Conservation (phyloP, 768 basidiomycete species). For the Fibroporia radiculosa region DNA sequence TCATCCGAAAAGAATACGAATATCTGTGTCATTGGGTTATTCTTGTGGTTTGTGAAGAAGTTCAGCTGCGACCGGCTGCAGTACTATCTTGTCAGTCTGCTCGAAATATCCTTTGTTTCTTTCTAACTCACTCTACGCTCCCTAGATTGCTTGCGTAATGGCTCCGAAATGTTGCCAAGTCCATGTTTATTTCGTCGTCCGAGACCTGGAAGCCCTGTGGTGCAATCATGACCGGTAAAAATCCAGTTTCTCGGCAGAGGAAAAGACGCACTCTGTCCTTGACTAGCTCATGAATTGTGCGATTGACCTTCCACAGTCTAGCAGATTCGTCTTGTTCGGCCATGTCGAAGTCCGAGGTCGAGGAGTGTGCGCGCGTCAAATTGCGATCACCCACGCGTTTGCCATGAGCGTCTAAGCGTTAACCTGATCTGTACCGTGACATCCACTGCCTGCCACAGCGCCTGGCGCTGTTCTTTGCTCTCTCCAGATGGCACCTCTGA, state of each 20-base stretch:
- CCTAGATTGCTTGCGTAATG: constrained; percentile 69
- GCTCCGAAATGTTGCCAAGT: constrained; percentile 68
- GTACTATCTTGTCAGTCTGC: constrained; percentile 1
- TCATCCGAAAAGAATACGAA: constrained; percentile 97
- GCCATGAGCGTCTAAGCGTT: constrained; percentile 4
- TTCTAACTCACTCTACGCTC: constrained; percentile 69
- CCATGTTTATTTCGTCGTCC: constrained; percentile 90
- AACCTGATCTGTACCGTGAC: too few relatives aligned
- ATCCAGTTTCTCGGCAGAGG: constrained; percentile 8
- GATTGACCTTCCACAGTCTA: constrained; percentile 90
- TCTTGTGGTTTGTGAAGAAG: constrained; percentile 76
- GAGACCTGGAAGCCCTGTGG: constrained; percentile 86
- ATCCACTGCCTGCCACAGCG: too few relatives aligned
- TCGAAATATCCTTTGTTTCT: not conserved
- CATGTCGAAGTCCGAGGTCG: constrained; percentile 33
- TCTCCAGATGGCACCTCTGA: constrained; percentile 10
- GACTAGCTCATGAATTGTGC: constrained; percentile 94
- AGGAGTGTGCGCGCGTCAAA: too few relatives aligned
- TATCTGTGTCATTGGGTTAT: constrained; percentile 69
- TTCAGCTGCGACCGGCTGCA: constrained; percentile 80
- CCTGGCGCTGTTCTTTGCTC: too few relatives aligned
- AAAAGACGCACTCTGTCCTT: constrained; percentile 71
- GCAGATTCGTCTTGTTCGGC: constrained; percentile 73
- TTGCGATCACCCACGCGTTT: too few relatives aligned
- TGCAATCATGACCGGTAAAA: not conserved